These are phyloP conservation scores for Trypanosoma cruzi DNA, from an alignment of 208 protist genomes.

Conservation along the genomic window DNA sequence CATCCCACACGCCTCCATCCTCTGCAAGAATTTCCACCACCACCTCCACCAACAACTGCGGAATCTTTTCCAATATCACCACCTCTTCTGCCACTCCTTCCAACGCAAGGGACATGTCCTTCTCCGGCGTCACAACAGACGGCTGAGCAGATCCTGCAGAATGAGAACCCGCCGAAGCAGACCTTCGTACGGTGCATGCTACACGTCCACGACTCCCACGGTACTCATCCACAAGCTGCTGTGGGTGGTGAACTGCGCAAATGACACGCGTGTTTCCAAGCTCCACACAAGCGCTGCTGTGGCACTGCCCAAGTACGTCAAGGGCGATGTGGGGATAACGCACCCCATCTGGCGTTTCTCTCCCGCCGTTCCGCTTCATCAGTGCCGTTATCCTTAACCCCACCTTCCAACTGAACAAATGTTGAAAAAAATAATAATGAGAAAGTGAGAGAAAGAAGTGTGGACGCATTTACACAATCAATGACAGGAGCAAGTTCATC, in stretches of 20 bases:
- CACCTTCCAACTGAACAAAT: neutral
- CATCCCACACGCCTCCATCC: slow-evolving; percentile 76
- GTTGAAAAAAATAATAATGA: slow-evolving; percentile 10
- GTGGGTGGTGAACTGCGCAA: slow-evolving; percentile 76
- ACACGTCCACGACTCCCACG: slow-evolving; percentile 75
- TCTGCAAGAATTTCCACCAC: slow-evolving; percentile 74
- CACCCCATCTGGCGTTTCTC: slow-evolving; percentile 39
- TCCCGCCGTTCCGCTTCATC: slow-evolving; percentile 31
- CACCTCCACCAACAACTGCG: slow-evolving; percentile 78
- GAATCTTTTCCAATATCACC: slow-evolving; percentile 70
- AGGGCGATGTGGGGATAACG: slow-evolving; percentile 70
- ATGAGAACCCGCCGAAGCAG: slow-evolving; percentile 22
- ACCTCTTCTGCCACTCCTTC: slow-evolving; percentile 83
- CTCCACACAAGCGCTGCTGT: slow-evolving; percentile 84
- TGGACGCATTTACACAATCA: neutral
- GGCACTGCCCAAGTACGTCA: slow-evolving; percentile 70
- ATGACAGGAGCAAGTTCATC: neutral
- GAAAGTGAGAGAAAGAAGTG: neutral
- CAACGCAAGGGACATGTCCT: slow-evolving; percentile 67
- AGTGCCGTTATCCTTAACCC: neutral
- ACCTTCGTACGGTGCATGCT: slow-evolving; percentile 56
- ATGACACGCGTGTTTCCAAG: slow-evolving; percentile 80
- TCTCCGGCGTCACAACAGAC: slow-evolving; percentile 29
- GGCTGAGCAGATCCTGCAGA: slow-evolving; percentile 16
- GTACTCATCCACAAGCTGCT: slow-evolving; percentile 88